Evolutionary conservation across 495 filamentous ascomycete genomes (phyloP).

Genomic region (Beverwykella pulmonaria): DNA sequence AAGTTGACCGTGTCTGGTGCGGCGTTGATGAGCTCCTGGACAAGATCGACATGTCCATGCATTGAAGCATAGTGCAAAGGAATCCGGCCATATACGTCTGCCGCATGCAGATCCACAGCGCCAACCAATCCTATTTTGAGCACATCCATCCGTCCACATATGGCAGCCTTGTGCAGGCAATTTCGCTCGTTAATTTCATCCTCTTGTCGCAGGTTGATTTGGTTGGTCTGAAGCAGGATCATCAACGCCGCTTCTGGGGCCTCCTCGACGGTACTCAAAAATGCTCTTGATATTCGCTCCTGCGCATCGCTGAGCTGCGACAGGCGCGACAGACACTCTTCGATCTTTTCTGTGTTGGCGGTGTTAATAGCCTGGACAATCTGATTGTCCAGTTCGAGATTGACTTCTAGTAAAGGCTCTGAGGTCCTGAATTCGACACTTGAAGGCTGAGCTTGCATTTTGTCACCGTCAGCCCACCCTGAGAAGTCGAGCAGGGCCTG

Average conservation of each 20-base stretch:
- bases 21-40: slow-evolving; percentile 66
- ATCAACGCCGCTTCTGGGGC: slow-evolving; percentile 77
- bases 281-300: slow-evolving; percentile 82
- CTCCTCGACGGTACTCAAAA: slow-evolving; percentile 82
- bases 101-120: slow-evolving; percentile 72
- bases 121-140: slow-evolving; percentile 70
- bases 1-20: slow-evolving; percentile 71
- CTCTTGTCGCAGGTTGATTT: slow-evolving; percentile 83
- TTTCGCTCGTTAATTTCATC: slow-evolving; percentile 98
- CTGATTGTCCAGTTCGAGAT: slow-evolving; percentile 83
- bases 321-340: slow-evolving; percentile 65
- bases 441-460: slow-evolving; percentile 65
- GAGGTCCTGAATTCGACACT: slow-evolving; percentile 1
- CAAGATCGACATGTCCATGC: slow-evolving; percentile 85
- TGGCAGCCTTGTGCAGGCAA: slow-evolving; percentile 91
- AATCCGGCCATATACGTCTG: slow-evolving; percentile 91
- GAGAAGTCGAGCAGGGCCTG: slow-evolving; percentile 89
- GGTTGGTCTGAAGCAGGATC: slow-evolving; percentile 72
- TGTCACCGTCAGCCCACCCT: slow-evolving; percentile 95
- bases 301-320: slow-evolving; percentile 58
- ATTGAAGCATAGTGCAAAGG: slow-evolving; percentile 96
- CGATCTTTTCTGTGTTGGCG: slow-evolving; percentile 65
- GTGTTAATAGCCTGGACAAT: slow-evolving; percentile 82
- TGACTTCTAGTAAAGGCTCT: slow-evolving; percentile 52
- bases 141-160: slow-evolving; percentile 79